These are phyloP conservation scores for Eleusine coracana DNA, from an alignment of 176 grass and related monocot species.

Conservation along the genomic window DNA sequence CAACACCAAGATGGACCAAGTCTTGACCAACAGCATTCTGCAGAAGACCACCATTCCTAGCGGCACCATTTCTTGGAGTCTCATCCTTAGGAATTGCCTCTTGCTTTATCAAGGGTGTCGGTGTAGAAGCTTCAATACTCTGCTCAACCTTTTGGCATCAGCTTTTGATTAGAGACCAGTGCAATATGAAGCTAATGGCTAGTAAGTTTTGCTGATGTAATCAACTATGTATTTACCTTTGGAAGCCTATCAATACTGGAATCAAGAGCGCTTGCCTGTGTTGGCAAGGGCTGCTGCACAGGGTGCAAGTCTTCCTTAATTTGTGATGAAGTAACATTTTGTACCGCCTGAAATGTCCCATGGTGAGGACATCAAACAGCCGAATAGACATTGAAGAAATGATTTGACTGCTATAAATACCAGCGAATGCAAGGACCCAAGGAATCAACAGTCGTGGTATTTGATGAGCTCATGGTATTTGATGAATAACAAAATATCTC, in stretches of 20 bases:
- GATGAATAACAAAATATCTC: too few relatives aligned
- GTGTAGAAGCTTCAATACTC: constrained; percentile 35
- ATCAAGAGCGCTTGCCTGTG: constrained; percentile 14
- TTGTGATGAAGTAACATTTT: constrained; percentile 32
- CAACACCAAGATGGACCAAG: constrained; percentile 54
- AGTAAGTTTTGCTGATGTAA: background rate
- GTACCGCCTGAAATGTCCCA: constrained; percentile 48
- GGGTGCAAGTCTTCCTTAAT: constrained; percentile 31
- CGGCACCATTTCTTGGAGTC: constrained; percentile 23
- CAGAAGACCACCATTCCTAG: constrained; percentile 43
- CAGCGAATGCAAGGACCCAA: constrained; percentile 11
- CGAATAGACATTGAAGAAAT: background rate
- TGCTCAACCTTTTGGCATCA: constrained; percentile 47
- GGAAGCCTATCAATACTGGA: constrained; percentile 37
- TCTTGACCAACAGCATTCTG: constrained; percentile 61
- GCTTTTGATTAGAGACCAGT: constrained; percentile 15
- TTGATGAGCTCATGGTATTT: background rate
- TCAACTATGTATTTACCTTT: constrained; percentile 39
- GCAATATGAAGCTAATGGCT: constrained; percentile 26
- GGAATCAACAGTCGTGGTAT: background rate
- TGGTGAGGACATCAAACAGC: constrained; percentile 22
- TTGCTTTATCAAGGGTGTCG: constrained; percentile 38
- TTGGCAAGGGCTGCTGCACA: constrained; percentile 37
- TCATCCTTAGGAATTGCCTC: constrained; percentile 49
- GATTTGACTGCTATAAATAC: constrained; percentile 16